Evolutionary conservation across 2,329 filamentous ascomycete species (phyloP), one percentile per base, ranked within the genome.

Genomic region (Celoporthe dispersa): DNA sequence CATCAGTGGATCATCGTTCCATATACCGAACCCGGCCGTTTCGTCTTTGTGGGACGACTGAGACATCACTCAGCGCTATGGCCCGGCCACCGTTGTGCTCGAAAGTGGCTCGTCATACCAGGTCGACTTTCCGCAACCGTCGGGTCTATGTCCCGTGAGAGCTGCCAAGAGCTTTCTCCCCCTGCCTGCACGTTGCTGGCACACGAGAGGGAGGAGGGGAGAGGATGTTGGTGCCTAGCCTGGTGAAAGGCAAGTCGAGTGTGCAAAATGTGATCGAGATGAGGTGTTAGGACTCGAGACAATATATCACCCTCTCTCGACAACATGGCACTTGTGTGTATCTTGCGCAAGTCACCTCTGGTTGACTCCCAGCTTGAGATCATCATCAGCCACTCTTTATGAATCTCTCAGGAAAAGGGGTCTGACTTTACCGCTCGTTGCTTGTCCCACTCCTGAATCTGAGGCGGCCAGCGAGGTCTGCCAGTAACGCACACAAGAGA

Each of bases 61-160:
- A 25, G 8, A 57, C 55, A 35, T n/a, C 14, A n/a, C 44, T 6
- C 44, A 48, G 28, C n/a, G 14, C 11, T n/a, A 16, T 28, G 19
- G 33, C 57, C 33, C 9, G 53, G 25, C 16, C 55, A 19, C 57
- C 31, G 22, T 60, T 19, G 57, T 9, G 14, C 57, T 37, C 57
- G 57, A 57, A 57, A 57, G 53, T 28, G 53, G 53, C 53, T n/a
- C 57, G 31, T 14, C 22, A 9, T n/a, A 7, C 14, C 37, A 19
- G 37, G 57, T 11, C 22, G 9, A n/a, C 31, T 37, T 60, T 60
- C 57, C 57, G 57, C 57, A 60, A 60, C 57, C 57, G 33, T 60
- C 33, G 8, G n/a, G 22, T 37, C 33, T 8, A 3, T 3, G 3
- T 37, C 31, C 22, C 57, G 33, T 11, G 57, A 37, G 33, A 60